Conservation (phyloP, 1,284 basidiomycete genomes). For the Blastosporella zonata region DNA sequence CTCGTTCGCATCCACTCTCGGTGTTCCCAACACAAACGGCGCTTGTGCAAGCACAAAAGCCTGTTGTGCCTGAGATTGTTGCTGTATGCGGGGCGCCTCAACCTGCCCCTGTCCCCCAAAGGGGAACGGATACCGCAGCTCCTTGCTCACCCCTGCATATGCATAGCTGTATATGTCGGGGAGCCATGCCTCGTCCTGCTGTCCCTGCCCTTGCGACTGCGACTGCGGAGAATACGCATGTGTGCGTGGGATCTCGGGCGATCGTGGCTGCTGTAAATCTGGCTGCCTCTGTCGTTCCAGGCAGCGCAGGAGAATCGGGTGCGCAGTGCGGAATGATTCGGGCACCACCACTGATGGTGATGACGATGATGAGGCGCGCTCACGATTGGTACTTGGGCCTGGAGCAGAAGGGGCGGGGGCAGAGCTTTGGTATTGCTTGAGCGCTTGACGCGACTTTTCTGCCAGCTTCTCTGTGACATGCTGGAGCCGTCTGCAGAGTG, state of each 20-base stretch:
- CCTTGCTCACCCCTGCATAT: slow-evolving; percentile 35
- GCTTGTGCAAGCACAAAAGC: slow-evolving; percentile 21
- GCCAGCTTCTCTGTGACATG: slow-evolving; percentile 48
- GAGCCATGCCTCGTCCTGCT: slow-evolving; percentile 31
- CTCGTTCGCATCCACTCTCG: slow-evolving; percentile 40
- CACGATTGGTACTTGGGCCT: background rate
- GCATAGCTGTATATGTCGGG: slow-evolving; percentile 45
- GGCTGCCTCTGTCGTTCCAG: slow-evolving; percentile 27
- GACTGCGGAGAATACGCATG: background rate
- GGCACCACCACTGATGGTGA: slow-evolving; percentile 21
- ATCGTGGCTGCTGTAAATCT: slow-evolving; percentile 14
- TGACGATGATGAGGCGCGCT: background rate
- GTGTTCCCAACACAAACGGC: slow-evolving; percentile 42
- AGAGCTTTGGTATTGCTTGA: slow-evolving; percentile 33
- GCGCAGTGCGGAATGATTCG: slow-evolving; percentile 32
- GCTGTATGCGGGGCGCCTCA: slow-evolving; percentile 2
- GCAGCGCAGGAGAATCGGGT: slow-evolving; percentile 30
- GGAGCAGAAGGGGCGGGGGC: background rate
- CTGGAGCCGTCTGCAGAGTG: slow-evolving; percentile 50
- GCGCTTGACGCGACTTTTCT: slow-evolving; percentile 41
- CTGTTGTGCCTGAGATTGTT: slow-evolving; percentile 3
- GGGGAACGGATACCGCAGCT: slow-evolving; percentile 33
- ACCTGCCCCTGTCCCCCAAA: slow-evolving; percentile 7
- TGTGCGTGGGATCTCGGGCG: slow-evolving; percentile 4
- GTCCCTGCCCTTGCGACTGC: background rate